Percentiles rank a stretch among this genome's conserved stretches.
Evolutionary conservation across 306 rosid genomes (phyloP).

Genomic region (Alnus rubra): DNA sequence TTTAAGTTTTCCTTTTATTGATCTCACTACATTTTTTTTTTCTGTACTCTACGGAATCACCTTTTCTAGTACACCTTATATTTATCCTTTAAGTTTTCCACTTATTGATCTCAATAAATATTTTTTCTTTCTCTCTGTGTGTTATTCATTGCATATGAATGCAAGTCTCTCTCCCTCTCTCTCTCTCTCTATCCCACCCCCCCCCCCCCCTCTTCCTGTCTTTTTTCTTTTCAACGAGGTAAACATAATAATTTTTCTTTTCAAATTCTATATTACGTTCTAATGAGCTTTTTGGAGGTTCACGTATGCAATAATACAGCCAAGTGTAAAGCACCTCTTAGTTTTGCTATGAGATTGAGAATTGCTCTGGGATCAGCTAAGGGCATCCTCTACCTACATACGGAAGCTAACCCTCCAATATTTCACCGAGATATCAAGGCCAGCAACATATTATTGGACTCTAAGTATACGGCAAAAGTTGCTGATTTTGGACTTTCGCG

Average conservation of each 20-base stretch:
- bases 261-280: neutral
- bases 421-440: slow-evolving; percentile 96
- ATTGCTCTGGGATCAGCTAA: slow-evolving; percentile 81
- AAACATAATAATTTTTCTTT: neutral
- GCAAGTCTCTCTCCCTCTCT: no score
- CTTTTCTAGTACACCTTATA: no score
- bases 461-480: slow-evolving; percentile 70
- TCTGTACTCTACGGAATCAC: no score
- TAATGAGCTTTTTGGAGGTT: neutral
- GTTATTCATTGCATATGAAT: neutral
- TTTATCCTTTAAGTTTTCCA: no score
- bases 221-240: neutral
- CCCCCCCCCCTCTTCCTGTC: no score
- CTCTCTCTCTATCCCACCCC: no score
- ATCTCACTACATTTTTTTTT: no score
- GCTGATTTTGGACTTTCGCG: slow-evolving; percentile 98
- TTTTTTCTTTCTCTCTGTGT: neutral
- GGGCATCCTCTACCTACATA: slow-evolving; percentile 86
- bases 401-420: slow-evolving; percentile 95
- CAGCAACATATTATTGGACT: slow-evolving; percentile 85
- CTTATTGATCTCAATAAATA: neutral
- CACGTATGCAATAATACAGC: slow-evolving; percentile 42
- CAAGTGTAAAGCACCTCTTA: slow-evolving; percentile 51
- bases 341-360: slow-evolving; percentile 71
- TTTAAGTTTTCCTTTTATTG: slow-evolving; percentile 12